Conservation (phyloP, 495 filamentous ascomycete genomes). For the Podospora fimiseda region DNA sequence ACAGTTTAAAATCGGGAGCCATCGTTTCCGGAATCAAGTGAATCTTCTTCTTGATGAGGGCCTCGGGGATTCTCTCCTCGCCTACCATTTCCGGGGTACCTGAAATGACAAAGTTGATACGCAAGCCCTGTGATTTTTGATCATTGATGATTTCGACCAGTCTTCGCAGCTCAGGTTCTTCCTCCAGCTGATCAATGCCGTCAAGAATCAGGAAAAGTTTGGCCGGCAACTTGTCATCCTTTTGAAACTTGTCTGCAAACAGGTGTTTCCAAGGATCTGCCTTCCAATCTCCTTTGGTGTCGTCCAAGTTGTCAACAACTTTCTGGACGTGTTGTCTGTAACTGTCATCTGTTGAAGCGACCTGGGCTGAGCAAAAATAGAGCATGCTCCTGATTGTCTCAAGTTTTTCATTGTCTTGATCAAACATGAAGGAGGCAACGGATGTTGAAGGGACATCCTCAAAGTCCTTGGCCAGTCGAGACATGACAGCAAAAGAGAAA, state of each 20-base stretch:
- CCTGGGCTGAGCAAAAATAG: slow-evolving; percentile 1
- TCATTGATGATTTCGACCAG: background rate
- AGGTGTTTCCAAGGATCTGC: background rate
- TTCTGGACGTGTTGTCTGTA: slow-evolving; percentile 2
- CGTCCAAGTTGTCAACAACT: background rate
- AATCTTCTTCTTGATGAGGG: background rate
- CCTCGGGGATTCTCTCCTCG: too few relatives aligned
- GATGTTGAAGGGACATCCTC: background rate
- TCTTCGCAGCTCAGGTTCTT: background rate
- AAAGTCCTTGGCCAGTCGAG: background rate
- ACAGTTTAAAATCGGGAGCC: background rate
- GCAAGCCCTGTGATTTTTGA: background rate
- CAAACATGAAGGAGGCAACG: slow-evolving; percentile 1
- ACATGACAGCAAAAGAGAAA: background rate
- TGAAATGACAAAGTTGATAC: background rate
- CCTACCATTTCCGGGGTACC: background rate
- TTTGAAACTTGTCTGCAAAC: background rate
- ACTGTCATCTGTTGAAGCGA: background rate
- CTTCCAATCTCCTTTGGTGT: background rate
- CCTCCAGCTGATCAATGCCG: slow-evolving; percentile 1
- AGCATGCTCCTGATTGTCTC: background rate
- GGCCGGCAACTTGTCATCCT: background rate
- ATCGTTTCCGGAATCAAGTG: background rate
- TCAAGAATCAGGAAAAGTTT: background rate
- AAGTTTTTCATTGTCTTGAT: background rate